A percentile compares a stretch with the other conserved stretches of the same genome.
Conservation (phyloP, 805 yeast genomes). For the Lachancea nothofagi region DNA sequence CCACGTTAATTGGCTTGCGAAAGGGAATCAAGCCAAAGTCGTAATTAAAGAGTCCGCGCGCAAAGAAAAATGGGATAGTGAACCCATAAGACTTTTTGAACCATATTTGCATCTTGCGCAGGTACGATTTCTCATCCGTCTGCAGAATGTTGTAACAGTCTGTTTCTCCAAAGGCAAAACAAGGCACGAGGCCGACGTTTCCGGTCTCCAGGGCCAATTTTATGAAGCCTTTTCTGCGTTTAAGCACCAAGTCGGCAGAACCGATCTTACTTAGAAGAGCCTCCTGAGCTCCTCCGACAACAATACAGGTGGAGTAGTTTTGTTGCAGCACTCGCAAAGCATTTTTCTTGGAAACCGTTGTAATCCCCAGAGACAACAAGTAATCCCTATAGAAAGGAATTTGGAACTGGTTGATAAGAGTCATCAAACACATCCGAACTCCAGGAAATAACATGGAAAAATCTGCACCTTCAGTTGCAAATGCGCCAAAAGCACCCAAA, state of each 20-base stretch:
- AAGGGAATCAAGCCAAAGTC: conserved; percentile 89
- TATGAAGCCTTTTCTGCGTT: conserved; percentile 81
- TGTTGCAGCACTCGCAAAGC: conserved; percentile 57
- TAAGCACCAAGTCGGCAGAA: conserved; percentile 59
- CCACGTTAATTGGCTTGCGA: conserved; percentile 72
- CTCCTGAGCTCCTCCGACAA: conserved; percentile 95
- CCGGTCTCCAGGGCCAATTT: conserved; percentile 78
- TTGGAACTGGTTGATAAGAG: conserved; percentile 75
- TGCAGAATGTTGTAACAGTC: conserved; percentile 49
- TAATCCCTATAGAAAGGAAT: conserved; percentile 87
- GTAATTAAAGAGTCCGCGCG: conserved; percentile 86
- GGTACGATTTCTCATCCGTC: conserved; percentile 40
- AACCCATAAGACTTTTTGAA: conserved; percentile 69
- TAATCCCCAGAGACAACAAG: conserved; percentile 69
- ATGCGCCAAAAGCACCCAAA: conserved; percentile 80
- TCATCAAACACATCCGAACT: conserved; percentile 68
- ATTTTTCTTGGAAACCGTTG: conserved; percentile 74
- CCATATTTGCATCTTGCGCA: conserved; percentile 60
- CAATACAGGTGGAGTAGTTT: conserved; percentile 77
- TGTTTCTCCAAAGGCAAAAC: conserved; percentile 87
- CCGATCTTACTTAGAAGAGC: conserved; percentile 62
- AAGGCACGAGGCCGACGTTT: conserved; percentile 77
- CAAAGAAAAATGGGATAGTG: conserved; percentile 86
- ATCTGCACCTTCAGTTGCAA: conserved; percentile 76
- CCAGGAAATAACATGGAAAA: conserved; percentile 75